Evolutionary conservation across 225 moss, liverwort and hornwort genomes (phyloP).

Genomic region (Lunularia cruciata): DNA sequence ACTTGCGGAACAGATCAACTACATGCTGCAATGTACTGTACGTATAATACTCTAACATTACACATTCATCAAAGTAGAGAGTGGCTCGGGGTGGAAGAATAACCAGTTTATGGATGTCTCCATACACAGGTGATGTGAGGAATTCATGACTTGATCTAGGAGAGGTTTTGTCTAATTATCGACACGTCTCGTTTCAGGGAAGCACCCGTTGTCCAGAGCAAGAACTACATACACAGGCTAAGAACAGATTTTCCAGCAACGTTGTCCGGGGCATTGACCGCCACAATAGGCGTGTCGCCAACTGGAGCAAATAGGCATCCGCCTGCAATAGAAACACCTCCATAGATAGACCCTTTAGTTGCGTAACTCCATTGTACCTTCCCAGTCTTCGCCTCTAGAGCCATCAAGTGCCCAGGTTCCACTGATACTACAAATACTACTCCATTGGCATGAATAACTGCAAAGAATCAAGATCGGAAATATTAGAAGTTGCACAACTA

Average conservation of each 20-base stretch:
- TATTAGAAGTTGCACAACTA: neutral
- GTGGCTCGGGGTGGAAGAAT: too few species aligned
- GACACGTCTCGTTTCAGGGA: too few species aligned
- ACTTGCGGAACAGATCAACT: too few species aligned
- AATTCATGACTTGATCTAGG: too few species aligned
- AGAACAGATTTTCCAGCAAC: slow-evolving; percentile 8
- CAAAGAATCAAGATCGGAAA: neutral
- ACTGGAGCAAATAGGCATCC: slow-evolving; percentile 25
- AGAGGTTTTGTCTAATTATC: too few species aligned
- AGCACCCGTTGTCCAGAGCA: too few species aligned
- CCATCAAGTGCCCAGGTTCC: slow-evolving; percentile 16
- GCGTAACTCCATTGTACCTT: slow-evolving; percentile 20
- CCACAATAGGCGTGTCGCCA: slow-evolving; percentile 9
- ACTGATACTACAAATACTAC: slow-evolving; percentile 22
- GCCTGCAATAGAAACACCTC: slow-evolving; percentile 22
- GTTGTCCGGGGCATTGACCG: neutral
- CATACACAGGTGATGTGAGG: too few species aligned
- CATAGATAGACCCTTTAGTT: slow-evolving; percentile 15
- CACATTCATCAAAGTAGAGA: too few species aligned
- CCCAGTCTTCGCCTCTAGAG: slow-evolving; percentile 25
- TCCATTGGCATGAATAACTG: slow-evolving; percentile 27
- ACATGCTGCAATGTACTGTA: too few species aligned
- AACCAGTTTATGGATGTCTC: too few species aligned
- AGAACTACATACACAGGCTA: slow-evolving; percentile 5
- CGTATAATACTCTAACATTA: too few species aligned